Evolutionary conservation across 2,329 filamentous ascomycete species (phyloP).

Genomic region (Neobulgaria alba): DNA sequence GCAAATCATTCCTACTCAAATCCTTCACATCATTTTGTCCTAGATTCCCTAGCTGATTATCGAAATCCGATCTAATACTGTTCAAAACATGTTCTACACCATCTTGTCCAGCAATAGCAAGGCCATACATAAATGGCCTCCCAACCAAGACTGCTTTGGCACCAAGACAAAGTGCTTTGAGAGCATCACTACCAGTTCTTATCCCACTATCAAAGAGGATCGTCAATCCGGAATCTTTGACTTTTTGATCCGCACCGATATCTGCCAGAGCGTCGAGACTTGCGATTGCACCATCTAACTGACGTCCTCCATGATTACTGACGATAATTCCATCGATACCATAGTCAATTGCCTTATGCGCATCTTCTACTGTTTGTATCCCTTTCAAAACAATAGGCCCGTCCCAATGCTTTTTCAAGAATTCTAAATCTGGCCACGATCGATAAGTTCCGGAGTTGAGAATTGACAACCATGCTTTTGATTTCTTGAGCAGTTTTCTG

Average conservation of each 20-base stretch:
- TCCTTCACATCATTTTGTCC: not conserved
- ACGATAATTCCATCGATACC: constrained; percentile 43
- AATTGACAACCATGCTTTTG: not conserved
- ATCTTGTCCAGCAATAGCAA: constrained; percentile 44
- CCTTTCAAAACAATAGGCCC: constrained; percentile 57
- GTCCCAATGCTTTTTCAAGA: constrained; percentile 51
- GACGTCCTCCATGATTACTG: constrained; percentile 46
- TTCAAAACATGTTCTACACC: constrained; percentile 45
- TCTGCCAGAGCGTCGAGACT: constrained; percentile 48
- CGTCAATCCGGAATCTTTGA: constrained; percentile 37
- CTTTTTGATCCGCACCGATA: constrained; percentile 34
- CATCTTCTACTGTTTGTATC: constrained; percentile 39
- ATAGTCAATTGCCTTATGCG: constrained; percentile 33
- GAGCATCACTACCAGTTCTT: constrained; percentile 50
- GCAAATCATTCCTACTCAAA: not conserved
- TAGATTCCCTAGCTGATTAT: constrained; percentile 21
- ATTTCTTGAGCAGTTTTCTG: not conserved
- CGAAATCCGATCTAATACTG: constrained; percentile 43
- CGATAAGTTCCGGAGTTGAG: not conserved
- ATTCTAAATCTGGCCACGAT: constrained; percentile 47
- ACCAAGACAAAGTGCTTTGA: constrained; percentile 56
- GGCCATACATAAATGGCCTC: constrained; percentile 48
- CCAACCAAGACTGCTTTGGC: constrained; percentile 50
- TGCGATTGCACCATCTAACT: constrained; percentile 44
- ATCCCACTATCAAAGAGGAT: constrained; percentile 56